Evolutionary conservation across 768 basidiomycete species (phyloP), one percentile per base, ranked within the genome.

Genomic region (Epithele typhae): DNA sequence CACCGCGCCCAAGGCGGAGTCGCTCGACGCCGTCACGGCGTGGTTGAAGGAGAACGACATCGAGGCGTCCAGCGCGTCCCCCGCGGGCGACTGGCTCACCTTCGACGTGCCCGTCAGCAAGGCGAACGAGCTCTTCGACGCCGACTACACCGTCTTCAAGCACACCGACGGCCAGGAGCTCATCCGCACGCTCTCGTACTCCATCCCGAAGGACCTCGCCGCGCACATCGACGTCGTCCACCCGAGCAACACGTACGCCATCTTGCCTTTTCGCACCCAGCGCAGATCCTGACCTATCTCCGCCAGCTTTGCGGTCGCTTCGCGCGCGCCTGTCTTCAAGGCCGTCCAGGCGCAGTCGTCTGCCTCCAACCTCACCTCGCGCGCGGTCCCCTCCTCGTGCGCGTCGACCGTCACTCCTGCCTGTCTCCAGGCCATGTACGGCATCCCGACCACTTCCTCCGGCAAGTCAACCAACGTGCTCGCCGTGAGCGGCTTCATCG

Each of bases 121-220:
- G 48, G 70, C 70, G 6, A 70, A 67, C 53, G 49, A 53, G 19
- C 43, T 72, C 23, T 55, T 72, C 34, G 57, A 57, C 27, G 61
- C 71, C 17, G 57, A 65, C n/a, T 72, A 67, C 57, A 23, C 54
- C 6, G 52, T 63, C 10, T 72, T 67, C 57, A 58, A 49, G 30
- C 65, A 71, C 48, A 35, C 46, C 3, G 51, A 51, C 1, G 66
- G 68, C 25, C 53, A 41, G 43, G 37, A 56, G 23, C 51, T 54
- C 25, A 52, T 70, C 25, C 64, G 69, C 35, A 70, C 70, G 3
- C 61, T 70, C n/a, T 48, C 53, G 12, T 70, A 68, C 55, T 68
- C 69, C 10, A 53, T 72, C 27, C 71, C 70, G 3, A 37, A 54
- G 12, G 55, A 56, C 12, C 57, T 72, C 6, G 46, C 57, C 33